Percentiles rank a stretch among this genome's conserved stretches.
These are phyloP conservation scores for Cladophialophora carrionii DNA, from an alignment of 2,329 filamentous ascomycete genomes.

Conservation along the genomic window DNA sequence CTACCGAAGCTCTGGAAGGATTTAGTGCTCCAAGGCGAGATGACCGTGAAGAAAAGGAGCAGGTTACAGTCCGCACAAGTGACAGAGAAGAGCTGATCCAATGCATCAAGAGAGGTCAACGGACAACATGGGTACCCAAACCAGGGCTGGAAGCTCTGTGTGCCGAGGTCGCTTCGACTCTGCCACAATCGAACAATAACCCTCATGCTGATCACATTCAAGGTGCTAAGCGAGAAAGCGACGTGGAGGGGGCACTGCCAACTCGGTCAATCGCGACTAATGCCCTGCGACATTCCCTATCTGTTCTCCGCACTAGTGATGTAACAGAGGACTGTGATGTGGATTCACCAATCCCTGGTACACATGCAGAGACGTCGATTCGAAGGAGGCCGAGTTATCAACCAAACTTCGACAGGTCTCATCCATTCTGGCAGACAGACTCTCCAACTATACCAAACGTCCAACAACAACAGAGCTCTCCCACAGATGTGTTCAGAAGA, in stretches of 20 bases:
- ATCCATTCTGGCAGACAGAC: conserved; percentile 33
- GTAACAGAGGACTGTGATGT: conserved; percentile 52
- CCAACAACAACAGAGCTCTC: conserved; percentile 3
- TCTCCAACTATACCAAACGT: conserved; percentile 37
- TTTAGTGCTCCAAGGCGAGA: conserved; percentile 3
- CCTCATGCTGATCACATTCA: conserved; percentile 55
- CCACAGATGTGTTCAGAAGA: conserved; percentile 20
- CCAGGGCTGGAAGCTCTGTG: conserved; percentile 56
- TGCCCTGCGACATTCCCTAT: conserved; percentile 66
- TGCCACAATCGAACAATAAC: conserved; percentile 38
- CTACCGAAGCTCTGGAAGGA: not conserved
- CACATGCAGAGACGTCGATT: conserved; percentile 3
- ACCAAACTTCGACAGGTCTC: conserved; percentile 11
- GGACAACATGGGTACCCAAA: conserved; percentile 72
- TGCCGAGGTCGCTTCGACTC: conserved; percentile 41
- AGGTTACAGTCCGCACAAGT: conserved; percentile 35
- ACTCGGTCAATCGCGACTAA: conserved; percentile 46
- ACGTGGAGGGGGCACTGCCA: conserved; percentile 53
- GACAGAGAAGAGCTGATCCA: conserved; percentile 81
- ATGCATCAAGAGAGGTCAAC: conserved; percentile 77
- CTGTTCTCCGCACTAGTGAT: conserved; percentile 67
- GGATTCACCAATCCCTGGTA: not conserved
- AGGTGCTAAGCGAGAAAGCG: not conserved
- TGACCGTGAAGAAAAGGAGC: not conserved
- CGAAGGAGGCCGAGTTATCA: conserved; percentile 4